A percentile compares a stretch with the other conserved stretches of the same genome.
Evolutionary conservation across 192 early-diverging fungal species (phyloP).

Genomic region (Coemansia sp.): DNA sequence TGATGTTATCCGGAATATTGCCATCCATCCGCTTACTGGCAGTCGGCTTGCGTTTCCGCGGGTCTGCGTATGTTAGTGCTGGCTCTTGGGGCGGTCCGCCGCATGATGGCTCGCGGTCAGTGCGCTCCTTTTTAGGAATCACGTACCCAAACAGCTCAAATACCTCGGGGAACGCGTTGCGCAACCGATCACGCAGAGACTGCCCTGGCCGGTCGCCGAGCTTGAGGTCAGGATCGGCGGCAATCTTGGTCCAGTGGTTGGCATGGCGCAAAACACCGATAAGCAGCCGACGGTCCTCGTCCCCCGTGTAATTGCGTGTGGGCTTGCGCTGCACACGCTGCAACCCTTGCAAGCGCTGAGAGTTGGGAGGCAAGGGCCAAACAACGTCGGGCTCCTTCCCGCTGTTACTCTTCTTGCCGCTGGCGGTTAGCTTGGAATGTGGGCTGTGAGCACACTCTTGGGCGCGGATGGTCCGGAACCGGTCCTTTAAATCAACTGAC

Average conservation of each 20-base stretch:
- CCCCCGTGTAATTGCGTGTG: slow-evolving; percentile 55
- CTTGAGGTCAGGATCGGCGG: slow-evolving; percentile 49
- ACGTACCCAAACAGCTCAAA: slow-evolving; percentile 58
- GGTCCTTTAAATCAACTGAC: slow-evolving; percentile 57
- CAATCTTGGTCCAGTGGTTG: slow-evolving; percentile 58
- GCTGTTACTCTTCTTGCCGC: slow-evolving; percentile 8
- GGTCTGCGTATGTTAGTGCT: neutral
- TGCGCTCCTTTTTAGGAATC: slow-evolving; percentile 58
- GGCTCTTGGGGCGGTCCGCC: neutral
- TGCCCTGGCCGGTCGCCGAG: slow-evolving; percentile 53
- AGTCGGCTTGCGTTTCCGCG: slow-evolving; percentile 44
- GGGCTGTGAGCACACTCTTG: slow-evolving; percentile 56
- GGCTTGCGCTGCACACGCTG: slow-evolving; percentile 58
- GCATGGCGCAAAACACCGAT: slow-evolving; percentile 52
- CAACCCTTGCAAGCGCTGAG: slow-evolving; percentile 55
- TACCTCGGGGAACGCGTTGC: slow-evolving; percentile 58
- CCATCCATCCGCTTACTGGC: slow-evolving; percentile 56
- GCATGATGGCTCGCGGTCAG: slow-evolving; percentile 33
- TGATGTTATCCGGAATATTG: slow-evolving; percentile 44
- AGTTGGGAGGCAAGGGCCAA: slow-evolving; percentile 56
- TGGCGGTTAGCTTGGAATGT: slow-evolving; percentile 12
- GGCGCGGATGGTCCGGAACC: slow-evolving; percentile 56
- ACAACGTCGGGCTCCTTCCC: slow-evolving; percentile 56
- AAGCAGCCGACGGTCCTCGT: slow-evolving; percentile 54
- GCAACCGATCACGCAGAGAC: slow-evolving; percentile 55